These are phyloP conservation scores for Fusarium stilboides DNA, from an alignment of 2,329 filamentous ascomycete genomes.

Conservation along the genomic window DNA sequence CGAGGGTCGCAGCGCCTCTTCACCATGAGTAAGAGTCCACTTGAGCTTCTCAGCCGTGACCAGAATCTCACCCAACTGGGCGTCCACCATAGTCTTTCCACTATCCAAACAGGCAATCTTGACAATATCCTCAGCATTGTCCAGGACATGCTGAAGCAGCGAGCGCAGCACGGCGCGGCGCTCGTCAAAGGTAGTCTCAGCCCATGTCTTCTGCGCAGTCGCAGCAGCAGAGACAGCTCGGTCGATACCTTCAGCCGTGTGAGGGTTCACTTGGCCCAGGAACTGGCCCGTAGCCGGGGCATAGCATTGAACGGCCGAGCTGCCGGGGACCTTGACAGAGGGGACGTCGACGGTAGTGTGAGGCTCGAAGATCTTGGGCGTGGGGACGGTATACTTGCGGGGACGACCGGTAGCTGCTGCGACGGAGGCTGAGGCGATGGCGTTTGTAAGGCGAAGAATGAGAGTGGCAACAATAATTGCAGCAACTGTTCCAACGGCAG, in stretches of 20 bases:
- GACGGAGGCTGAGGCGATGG: conserved; percentile 41
- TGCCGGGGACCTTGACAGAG: conserved; percentile 75
- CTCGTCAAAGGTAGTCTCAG: conserved; percentile 81
- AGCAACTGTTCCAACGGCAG: conserved; percentile 50
- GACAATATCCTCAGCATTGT: conserved; percentile 91
- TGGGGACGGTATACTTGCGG: conserved; percentile 72
- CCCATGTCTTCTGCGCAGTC: conserved; percentile 83
- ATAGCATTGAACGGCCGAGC: conserved; percentile 84
- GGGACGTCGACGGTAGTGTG: conserved; percentile 71
- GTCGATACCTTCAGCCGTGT: conserved; percentile 84
- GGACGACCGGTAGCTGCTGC: conserved; percentile 57
- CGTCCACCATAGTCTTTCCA: conserved; percentile 96
- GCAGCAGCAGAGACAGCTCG: conserved; percentile 80
- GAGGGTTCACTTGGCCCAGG: conserved; percentile 84
- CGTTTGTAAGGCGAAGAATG: conserved; percentile 51
- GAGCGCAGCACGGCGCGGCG: conserved; percentile 85
- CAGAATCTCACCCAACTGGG: conserved; percentile 92
- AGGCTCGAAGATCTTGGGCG: conserved; percentile 73
- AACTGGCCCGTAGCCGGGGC: conserved; percentile 90
- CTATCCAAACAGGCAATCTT: conserved; percentile 90
- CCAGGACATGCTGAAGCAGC: conserved; percentile 85
- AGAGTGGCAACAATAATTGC: conserved; percentile 52
- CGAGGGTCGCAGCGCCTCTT: conserved; percentile 81
- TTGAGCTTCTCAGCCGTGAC: conserved; percentile 94
- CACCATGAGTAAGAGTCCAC: conserved; percentile 94